These are phyloP conservation scores for Aspergillus luchuensis DNA, from an alignment of 2,329 filamentous ascomycete genomes.

Conservation along the genomic window DNA sequence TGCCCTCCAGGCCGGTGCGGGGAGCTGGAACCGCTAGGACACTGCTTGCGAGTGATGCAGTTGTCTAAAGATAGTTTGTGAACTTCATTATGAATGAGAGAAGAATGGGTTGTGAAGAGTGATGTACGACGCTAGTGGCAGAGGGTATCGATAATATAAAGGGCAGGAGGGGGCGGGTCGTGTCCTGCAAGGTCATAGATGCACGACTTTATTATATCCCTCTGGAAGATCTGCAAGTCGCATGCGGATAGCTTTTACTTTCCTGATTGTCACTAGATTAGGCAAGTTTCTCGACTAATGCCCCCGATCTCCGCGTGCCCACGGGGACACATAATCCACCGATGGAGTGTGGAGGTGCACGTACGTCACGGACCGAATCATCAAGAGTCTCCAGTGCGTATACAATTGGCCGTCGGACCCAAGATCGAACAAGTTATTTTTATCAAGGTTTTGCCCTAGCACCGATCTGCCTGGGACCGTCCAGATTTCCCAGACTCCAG, in stretches of 20 bases:
- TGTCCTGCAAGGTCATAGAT: neutral
- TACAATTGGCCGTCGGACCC: neutral
- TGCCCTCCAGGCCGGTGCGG: constrained; percentile 29
- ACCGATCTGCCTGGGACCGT: neutral
- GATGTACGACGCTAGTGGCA: neutral
- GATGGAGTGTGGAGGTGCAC: neutral
- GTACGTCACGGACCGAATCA: neutral
- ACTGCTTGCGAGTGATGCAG: constrained; percentile 26
- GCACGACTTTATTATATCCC: neutral
- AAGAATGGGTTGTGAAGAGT: neutral
- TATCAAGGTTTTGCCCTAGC: neutral
- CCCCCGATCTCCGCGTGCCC: neutral
- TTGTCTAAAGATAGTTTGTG: constrained; percentile 23
- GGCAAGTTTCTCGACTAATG: neutral
- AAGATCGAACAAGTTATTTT: neutral
- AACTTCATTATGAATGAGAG: constrained; percentile 35
- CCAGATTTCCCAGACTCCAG: neutral
- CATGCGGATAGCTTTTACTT: neutral
- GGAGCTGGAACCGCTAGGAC: constrained; percentile 35
- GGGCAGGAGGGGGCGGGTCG: neutral
- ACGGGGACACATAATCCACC: neutral
- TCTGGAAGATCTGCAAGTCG: neutral
- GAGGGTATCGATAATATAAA: neutral
- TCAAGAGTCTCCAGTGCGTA: too few species aligned
- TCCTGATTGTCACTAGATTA: neutral